Evolutionary conservation across 2,329 filamentous ascomycete species (phyloP).

Genomic region (Xylariaceae sp.): DNA sequence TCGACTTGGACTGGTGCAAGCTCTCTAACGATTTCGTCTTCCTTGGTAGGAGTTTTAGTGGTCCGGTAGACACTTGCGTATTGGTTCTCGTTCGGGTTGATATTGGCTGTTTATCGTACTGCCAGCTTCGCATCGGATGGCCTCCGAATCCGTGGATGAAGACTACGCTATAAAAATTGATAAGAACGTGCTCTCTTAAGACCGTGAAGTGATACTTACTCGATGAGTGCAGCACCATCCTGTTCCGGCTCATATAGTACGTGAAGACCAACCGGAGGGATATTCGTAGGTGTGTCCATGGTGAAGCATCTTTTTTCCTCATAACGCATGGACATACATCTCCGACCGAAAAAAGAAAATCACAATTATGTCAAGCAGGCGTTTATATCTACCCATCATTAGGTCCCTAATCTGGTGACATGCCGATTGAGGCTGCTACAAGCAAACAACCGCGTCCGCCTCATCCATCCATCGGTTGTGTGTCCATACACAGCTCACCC

Average conservation of each 20-base stretch:
- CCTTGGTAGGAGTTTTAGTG: conserved; percentile 2
- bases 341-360: background rate
- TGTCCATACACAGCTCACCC: background rate
- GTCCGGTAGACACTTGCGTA: background rate
- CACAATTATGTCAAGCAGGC: no score
- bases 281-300: conserved; percentile 11
- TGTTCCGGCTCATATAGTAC: conserved; percentile 15
- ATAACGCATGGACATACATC: background rate
- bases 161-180: conserved; percentile 6
- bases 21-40: conserved; percentile 5
- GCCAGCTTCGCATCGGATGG: conserved; percentile 18
- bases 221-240: conserved; percentile 4
- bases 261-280: conserved; percentile 14
- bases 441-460: background rate
- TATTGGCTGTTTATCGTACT: conserved; percentile 3
- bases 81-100: background rate
- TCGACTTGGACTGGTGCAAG: background rate
- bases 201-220: conserved; percentile 7
- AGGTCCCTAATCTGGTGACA: no score
- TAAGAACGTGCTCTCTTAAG: background rate
- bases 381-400: conserved; percentile 7
- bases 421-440: background rate
- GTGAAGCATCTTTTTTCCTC: conserved; percentile 5
- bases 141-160: conserved; percentile 19
- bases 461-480: background rate